A percentile compares a stretch with the other conserved stretches of the same genome.
phyloP scores from a whole-genome alignment of 176 grass and related monocot genomes.

The Alopecurus myosuroides region DNA sequence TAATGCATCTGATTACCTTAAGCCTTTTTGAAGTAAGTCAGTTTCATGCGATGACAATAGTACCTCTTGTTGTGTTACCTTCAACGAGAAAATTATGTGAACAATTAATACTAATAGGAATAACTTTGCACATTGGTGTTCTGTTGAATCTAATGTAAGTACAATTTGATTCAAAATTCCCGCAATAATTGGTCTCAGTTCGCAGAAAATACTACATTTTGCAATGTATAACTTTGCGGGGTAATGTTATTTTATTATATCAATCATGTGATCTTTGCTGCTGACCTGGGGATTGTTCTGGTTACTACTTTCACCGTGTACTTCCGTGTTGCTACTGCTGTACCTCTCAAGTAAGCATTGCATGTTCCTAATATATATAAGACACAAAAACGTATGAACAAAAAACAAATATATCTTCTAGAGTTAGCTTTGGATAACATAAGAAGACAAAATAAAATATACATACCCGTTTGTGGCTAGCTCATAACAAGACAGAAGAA shows the following conservation, averaged over 20 bases:
- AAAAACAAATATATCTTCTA: not conserved
- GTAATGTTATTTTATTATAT: not conserved
- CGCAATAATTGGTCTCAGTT: not conserved
- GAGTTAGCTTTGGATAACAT: not conserved
- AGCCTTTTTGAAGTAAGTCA: conserved; percentile 62
- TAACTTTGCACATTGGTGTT: not conserved
- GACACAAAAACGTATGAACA: not conserved
- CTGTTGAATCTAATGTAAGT: not conserved
- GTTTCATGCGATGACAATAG: conserved; percentile 44
- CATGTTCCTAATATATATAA: conserved; percentile 50
- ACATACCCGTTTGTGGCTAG: conserved; percentile 69
- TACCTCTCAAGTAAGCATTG: conserved; percentile 64
- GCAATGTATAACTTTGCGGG: not conserved
- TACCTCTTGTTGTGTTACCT: conserved; percentile 55
- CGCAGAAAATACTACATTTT: not conserved
- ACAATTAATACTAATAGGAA: not conserved
- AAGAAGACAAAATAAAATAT: not conserved
- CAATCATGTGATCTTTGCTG: not conserved
- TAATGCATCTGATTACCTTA: conserved; percentile 46
- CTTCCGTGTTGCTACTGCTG: conserved; percentile 34
- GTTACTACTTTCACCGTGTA: conserved; percentile 22
- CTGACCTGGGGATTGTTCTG: conserved; percentile 36
- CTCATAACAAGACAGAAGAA: no score
- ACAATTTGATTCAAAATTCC: not conserved
- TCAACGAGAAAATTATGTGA: conserved; percentile 7